Evolutionary conservation across 1,139 yeast species (phyloP).

Genomic region (Yamadazyma epiphylla): DNA sequence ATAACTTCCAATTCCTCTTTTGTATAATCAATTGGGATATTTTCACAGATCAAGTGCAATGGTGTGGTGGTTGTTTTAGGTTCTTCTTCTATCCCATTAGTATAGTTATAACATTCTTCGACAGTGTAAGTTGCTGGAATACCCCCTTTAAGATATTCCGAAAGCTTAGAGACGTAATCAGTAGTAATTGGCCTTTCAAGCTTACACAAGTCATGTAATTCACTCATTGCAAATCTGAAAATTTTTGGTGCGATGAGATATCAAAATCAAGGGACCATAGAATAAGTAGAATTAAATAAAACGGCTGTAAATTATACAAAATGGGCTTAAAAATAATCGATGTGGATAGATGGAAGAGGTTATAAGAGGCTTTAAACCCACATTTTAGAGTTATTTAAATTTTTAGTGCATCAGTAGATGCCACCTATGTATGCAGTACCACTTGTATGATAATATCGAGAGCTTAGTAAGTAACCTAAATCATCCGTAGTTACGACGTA

Average conservation of each 20-base stretch:
- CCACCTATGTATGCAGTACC: too few relatives aligned
- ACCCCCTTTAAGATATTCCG: slow-evolving; percentile 50
- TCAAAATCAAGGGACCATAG: too few relatives aligned
- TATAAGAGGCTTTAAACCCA: too few relatives aligned
- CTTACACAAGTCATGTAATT: slow-evolving; percentile 64
- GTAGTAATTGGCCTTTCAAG: slow-evolving; percentile 55
- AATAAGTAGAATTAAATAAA: too few relatives aligned
- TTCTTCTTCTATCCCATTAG: slow-evolving; percentile 35
- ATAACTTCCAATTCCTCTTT: slow-evolving; percentile 47
- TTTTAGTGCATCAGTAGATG: too few relatives aligned
- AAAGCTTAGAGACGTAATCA: slow-evolving; percentile 43
- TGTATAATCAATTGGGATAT: slow-evolving; percentile 44
- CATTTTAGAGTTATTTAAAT: too few relatives aligned
- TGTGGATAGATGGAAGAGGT: too few relatives aligned
- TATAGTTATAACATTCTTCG: slow-evolving; percentile 66
- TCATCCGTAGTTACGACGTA: too few relatives aligned
- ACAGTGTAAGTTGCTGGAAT: slow-evolving; percentile 80
- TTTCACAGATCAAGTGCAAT: slow-evolving; percentile 60
- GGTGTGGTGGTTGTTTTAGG: slow-evolving; percentile 68
- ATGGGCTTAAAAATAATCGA: too few relatives aligned
- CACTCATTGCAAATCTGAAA: slow-evolving; percentile 45
- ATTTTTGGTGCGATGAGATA: background rate
- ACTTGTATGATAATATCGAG: too few relatives aligned
- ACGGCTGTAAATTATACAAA: too few relatives aligned
- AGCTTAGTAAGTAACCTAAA: too few relatives aligned